Percentiles rank a stretch among this genome's conserved stretches.
phyloP scores from a whole-genome alignment of 305 asterid genomes.

The Fraxinus sp. region DNA sequence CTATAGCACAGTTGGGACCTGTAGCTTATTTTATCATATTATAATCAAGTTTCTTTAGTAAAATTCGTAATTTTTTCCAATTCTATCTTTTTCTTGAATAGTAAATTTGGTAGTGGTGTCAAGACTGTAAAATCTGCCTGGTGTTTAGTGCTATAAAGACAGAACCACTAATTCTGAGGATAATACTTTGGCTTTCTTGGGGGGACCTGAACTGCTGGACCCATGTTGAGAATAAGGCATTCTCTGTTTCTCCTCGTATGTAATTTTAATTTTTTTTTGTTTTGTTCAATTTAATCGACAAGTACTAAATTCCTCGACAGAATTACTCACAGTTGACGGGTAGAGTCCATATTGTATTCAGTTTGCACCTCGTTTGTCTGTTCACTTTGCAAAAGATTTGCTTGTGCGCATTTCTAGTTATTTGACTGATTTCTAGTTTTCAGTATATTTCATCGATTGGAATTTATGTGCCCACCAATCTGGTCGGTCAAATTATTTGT shows the following conservation, averaged over 20 bases:
- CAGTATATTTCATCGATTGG: neutral
- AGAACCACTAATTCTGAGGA: slow-evolving; percentile 24
- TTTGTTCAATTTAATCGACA: neutral
- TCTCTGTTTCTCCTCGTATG: neutral
- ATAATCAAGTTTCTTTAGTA: slow-evolving; percentile 5
- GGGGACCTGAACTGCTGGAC: neutral
- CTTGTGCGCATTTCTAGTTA: neutral
- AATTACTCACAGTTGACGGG: neutral
- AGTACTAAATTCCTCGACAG: neutral
- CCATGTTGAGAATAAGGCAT: slow-evolving; percentile 5
- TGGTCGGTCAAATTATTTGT: neutral
- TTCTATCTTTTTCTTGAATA: neutral
- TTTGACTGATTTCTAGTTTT: neutral
- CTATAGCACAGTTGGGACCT: neutral
- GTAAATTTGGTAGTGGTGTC: neutral
- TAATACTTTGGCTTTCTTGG: neutral
- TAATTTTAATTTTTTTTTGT: neutral
- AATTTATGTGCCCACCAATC: neutral
- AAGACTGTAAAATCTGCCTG: neutral
- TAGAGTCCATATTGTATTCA: neutral
- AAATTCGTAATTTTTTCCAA: neutral
- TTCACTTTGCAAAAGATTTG: neutral
- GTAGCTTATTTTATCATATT: neutral
- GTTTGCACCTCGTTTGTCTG: neutral
- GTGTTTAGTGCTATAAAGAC: neutral